Conservation (phyloP, 768 basidiomycete genomes). For the Antrodiella citrinella region DNA sequence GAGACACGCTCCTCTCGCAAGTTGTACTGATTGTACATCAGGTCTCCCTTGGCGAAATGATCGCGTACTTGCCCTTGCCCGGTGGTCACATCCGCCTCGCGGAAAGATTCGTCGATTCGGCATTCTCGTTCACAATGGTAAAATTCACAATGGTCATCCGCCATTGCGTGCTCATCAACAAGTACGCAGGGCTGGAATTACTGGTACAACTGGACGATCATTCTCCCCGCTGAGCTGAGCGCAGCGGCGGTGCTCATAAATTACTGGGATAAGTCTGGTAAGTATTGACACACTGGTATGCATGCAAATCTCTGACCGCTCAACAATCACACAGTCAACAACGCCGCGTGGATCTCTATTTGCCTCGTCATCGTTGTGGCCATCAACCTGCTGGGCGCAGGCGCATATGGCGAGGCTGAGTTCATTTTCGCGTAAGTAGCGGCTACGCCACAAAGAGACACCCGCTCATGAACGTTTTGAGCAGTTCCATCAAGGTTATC, state of each 20-base stretch:
- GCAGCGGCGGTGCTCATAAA: slow-evolving; percentile 44
- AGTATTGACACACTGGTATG: background rate
- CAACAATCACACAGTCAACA: slow-evolving; percentile 19
- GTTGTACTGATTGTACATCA: background rate
- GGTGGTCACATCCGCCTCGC: slow-evolving; percentile 40
- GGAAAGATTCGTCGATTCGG: slow-evolving; percentile 39
- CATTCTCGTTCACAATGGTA: slow-evolving; percentile 37
- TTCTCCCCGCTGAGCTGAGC: slow-evolving; percentile 37
- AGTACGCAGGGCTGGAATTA: background rate
- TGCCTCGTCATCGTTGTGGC: slow-evolving; percentile 41
- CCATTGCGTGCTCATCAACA: background rate
- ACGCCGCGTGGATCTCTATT: slow-evolving; percentile 45
- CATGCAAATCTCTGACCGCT: background rate
- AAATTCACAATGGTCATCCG: background rate
- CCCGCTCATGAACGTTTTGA: background rate
- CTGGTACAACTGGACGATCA: slow-evolving; percentile 28
- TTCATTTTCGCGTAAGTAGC: slow-evolving; percentile 30
- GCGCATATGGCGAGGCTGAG: slow-evolving; percentile 30
- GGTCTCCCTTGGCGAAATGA: slow-evolving; percentile 37
- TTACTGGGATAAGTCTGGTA: slow-evolving; percentile 30
- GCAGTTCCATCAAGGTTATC: slow-evolving; percentile 43
- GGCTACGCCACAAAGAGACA: slow-evolving; percentile 16
- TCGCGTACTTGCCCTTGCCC: slow-evolving; percentile 34
- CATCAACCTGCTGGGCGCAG: slow-evolving; percentile 37
- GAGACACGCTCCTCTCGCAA: background rate